Conservation (phyloP, 169 alveolate genomes). For the Ichthyophthirius multifiliis region DNA sequence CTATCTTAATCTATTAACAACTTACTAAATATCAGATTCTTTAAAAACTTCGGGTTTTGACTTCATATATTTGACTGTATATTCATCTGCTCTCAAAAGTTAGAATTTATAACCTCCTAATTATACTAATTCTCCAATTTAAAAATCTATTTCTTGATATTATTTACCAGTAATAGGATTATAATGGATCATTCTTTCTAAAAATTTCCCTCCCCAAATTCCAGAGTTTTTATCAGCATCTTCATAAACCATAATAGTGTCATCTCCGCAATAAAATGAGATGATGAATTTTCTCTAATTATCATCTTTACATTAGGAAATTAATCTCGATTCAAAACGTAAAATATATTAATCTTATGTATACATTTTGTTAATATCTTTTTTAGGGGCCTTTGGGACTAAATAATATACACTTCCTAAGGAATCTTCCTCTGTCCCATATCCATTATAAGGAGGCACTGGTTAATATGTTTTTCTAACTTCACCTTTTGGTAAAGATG, state of each 20-base stretch:
- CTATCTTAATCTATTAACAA: constrained; percentile 54
- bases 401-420: constrained; percentile 66
- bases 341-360: constrained; percentile 75
- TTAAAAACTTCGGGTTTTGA: constrained; percentile 71
- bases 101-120: constrained; percentile 68
- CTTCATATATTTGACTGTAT: constrained; percentile 75
- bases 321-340: constrained; percentile 74
- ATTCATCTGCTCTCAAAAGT: constrained; percentile 73
- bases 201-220: constrained; percentile 77
- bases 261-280: constrained; percentile 78
- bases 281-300: constrained; percentile 78
- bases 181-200: constrained; percentile 71
- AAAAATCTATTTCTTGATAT: constrained; percentile 66
- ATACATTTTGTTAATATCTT: constrained; percentile 70
- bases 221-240: constrained; percentile 83
- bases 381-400: constrained; percentile 69
- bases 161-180: constrained; percentile 69
- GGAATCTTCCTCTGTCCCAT: constrained; percentile 84
- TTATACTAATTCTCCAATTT: constrained; percentile 64
- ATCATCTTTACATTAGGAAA: constrained; percentile 76
- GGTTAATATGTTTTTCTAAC: constrained; percentile 61
- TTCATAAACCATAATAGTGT: constrained; percentile 73
- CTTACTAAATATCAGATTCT: constrained; percentile 57
- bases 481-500: constrained; percentile 45
- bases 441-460: constrained; percentile 84